These are phyloP conservation scores for Kingdonia uniflora DNA, from an alignment of 164 flowering plant species.

Conservation along the genomic window DNA sequence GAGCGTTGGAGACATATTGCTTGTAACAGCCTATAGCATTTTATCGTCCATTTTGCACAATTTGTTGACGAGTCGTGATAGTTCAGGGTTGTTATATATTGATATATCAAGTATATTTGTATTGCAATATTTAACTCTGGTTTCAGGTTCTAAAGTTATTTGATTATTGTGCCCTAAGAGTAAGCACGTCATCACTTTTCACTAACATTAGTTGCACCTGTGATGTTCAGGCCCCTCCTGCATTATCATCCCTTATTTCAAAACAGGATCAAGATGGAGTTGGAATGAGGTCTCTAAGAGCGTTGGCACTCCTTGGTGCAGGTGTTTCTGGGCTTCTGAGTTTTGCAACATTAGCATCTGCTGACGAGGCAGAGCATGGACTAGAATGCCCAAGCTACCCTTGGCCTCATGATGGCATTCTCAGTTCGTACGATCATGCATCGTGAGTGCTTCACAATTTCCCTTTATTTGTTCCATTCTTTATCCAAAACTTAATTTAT, in stretches of 20 bases:
- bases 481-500: too few relatives aligned
- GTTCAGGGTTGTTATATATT: background rate
- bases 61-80: too few relatives aligned
- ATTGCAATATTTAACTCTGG: background rate
- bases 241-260: conserved; percentile 31
- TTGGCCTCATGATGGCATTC: conserved; percentile 92
- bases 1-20: too few relatives aligned
- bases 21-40: too few relatives aligned
- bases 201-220: background rate
- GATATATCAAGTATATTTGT: background rate
- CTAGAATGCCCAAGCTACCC: conserved; percentile 65
- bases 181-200: background rate
- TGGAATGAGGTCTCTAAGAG: conserved; percentile 45
- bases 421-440: conserved; percentile 90
- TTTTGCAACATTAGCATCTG: conserved; percentile 58
- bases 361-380: conserved; percentile 98
- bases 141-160: background rate
- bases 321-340: conserved; percentile 71
- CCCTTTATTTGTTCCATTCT: background rate
- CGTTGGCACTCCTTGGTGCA: conserved; percentile 74
- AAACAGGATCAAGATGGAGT: conserved; percentile 46
- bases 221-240: conserved; percentile 44
- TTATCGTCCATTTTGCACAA: too few relatives aligned
- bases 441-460: conserved; percentile 46
- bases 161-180: background rate